Evolutionary conservation across 768 basidiomycete genomes (phyloP).

Genomic region (Udeniomyces megalosporus): DNA sequence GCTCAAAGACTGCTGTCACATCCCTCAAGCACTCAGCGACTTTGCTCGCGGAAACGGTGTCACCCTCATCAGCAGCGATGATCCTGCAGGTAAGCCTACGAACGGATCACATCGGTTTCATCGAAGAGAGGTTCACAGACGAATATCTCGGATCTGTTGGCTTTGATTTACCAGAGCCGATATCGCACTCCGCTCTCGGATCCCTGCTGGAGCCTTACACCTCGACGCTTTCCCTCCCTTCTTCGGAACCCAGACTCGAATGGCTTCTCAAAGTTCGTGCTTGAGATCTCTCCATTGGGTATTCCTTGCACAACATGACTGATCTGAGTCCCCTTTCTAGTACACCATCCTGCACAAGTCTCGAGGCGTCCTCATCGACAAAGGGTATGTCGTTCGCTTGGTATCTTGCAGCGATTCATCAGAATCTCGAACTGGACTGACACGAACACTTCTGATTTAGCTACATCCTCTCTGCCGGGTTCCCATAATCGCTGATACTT

Average conservation of each 20-base stretch:
- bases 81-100: background rate
- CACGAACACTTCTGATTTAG: background rate
- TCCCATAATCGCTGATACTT: too few relatives aligned
- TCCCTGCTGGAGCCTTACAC: background rate
- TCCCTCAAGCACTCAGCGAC: constrained; percentile 1
- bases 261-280: constrained; percentile 4
- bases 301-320: too few relatives aligned
- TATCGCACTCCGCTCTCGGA: background rate
- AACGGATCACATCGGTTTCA: too few relatives aligned
- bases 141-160: background rate
- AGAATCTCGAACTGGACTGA: background rate
- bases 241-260: background rate
- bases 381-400: background rate
- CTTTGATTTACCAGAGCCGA: background rate
- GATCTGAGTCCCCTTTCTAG: background rate
- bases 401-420: background rate
- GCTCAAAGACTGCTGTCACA: constrained; percentile 11
- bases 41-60: background rate
- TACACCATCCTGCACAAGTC: constrained; percentile 13
- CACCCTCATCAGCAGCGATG: background rate
- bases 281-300: background rate
- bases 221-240: background rate
- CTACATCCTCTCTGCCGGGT: constrained; percentile 3
- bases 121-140: too few relatives aligned
- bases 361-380: constrained; percentile 8